Percentiles rank a stretch among this genome's conserved stretches.
Conservation (phyloP, 352 stramenopile species). For the Bremia lactucae region DNA sequence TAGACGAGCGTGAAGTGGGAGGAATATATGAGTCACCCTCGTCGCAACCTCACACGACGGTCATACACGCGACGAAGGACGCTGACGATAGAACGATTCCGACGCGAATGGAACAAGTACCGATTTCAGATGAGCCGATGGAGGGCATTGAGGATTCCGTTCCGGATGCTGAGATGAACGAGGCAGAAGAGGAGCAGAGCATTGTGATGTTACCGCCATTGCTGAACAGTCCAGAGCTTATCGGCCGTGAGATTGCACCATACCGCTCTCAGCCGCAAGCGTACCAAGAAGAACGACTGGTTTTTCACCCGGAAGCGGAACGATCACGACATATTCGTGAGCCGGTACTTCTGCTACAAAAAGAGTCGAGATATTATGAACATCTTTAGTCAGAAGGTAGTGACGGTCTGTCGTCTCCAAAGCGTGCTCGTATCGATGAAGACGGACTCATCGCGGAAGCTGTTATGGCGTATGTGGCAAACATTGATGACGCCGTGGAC, state of each 20-base stretch:
- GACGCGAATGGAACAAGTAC: neutral
- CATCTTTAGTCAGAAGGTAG: too few species aligned
- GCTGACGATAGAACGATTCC: neutral
- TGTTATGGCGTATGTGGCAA: too few species aligned
- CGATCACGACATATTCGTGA: too few species aligned
- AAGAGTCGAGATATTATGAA: too few species aligned
- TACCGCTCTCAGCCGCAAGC: too few species aligned
- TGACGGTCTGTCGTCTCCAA: too few species aligned
- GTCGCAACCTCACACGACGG: neutral
- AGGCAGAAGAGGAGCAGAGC: neutral
- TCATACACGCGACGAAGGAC: neutral
- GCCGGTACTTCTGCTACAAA: too few species aligned
- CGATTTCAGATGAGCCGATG: neutral
- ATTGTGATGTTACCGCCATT: neutral
- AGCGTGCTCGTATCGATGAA: neutral
- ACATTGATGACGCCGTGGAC: neutral
- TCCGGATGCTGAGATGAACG: neutral
- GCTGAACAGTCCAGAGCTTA: neutral
- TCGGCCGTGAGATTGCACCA: neutral
- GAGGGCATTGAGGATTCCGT: neutral
- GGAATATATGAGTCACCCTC: neutral
- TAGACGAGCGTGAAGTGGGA: neutral
- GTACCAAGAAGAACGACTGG: neutral
- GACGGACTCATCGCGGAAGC: neutral
- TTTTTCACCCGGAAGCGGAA: neutral